Evolutionary conservation across 768 basidiomycete genomes (phyloP).

Genomic region (Termitomyces sp.): DNA sequence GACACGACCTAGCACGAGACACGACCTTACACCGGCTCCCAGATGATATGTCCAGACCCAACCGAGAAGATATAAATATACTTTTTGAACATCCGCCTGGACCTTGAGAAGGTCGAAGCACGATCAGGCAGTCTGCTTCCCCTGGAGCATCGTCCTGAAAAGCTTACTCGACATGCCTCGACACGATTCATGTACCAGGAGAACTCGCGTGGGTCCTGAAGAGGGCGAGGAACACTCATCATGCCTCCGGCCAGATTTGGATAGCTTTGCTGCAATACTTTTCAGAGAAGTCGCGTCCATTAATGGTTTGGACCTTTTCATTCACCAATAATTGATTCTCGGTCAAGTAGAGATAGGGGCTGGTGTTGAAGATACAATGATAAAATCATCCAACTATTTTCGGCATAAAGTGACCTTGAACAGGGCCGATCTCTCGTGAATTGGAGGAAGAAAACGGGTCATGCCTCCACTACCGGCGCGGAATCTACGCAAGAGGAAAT

Average conservation of each 20-base stretch:
- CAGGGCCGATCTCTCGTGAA: conserved; percentile 39
- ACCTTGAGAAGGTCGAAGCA: conserved; percentile 27
- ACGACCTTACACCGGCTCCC: conserved; percentile 17
- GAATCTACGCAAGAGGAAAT: conserved; percentile 41
- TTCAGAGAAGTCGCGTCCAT: conserved; percentile 58
- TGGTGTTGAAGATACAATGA: conserved; percentile 46
- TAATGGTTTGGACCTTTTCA: conserved; percentile 28
- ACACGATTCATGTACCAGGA: conserved; percentile 8
- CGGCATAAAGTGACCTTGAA: conserved; percentile 54
- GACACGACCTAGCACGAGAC: conserved; percentile 10
- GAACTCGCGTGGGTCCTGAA: conserved; percentile 28
- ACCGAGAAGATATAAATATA: conserved; percentile 18
- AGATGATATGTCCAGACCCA: conserved; percentile 16
- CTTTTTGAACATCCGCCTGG: conserved; percentile 28
- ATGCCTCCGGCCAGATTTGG: conserved; percentile 28
- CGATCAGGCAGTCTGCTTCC: conserved; percentile 19
- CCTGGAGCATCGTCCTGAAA: background rate
- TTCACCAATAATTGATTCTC: background rate
- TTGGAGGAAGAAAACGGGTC: conserved; percentile 40
- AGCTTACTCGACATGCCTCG: background rate
- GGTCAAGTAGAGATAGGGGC: conserved; percentile 19
- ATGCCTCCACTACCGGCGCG: conserved; percentile 35
- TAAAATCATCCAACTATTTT: conserved; percentile 45
- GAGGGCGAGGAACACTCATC: conserved; percentile 21
- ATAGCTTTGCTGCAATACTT: conserved; percentile 49